Evolutionary conservation across 1,284 basidiomycete species (phyloP).

Genomic region (Sanghuangporus sanghuang): DNA sequence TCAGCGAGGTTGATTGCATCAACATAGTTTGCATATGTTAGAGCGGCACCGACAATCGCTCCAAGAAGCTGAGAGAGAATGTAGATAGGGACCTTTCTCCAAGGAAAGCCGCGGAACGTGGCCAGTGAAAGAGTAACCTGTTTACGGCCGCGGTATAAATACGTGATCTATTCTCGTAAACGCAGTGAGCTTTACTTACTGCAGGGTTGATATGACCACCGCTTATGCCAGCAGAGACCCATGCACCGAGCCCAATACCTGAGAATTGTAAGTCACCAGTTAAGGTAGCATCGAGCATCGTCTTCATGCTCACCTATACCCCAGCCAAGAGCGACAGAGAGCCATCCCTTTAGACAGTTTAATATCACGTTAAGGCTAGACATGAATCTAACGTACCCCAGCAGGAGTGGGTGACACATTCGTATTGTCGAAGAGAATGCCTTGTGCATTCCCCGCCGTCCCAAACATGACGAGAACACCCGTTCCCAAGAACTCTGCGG

Average conservation of each 20-base stretch:
- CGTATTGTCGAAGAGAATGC: constrained; percentile 47
- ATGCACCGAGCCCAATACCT: constrained; percentile 59
- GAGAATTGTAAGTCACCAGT: constrained; percentile 9
- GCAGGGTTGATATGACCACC: constrained; percentile 80
- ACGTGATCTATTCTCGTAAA: neutral
- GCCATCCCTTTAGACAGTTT: constrained; percentile 38
- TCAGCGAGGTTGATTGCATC: constrained; percentile 71
- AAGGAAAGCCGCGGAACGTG: constrained; percentile 68
- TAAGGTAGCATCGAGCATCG: neutral
- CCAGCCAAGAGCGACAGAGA: constrained; percentile 64
- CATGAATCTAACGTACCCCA: constrained; percentile 47
- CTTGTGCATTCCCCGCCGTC: constrained; percentile 58
- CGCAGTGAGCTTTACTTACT: constrained; percentile 30
- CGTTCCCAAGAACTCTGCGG: constrained; percentile 66
- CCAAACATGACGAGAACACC: constrained; percentile 66
- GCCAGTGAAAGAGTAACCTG: constrained; percentile 66
- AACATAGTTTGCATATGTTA: constrained; percentile 74
- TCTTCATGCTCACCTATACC: constrained; percentile 41
- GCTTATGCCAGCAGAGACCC: constrained; percentile 60
- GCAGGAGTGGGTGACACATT: constrained; percentile 47
- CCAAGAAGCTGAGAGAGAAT: constrained; percentile 70
- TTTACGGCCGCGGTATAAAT: neutral
- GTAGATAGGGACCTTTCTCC: constrained; percentile 72
- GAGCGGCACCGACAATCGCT: constrained; percentile 57
- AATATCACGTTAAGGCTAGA: neutral